Conservation (phyloP, 305 asterid genomes). For the Salvia sclarea region DNA sequence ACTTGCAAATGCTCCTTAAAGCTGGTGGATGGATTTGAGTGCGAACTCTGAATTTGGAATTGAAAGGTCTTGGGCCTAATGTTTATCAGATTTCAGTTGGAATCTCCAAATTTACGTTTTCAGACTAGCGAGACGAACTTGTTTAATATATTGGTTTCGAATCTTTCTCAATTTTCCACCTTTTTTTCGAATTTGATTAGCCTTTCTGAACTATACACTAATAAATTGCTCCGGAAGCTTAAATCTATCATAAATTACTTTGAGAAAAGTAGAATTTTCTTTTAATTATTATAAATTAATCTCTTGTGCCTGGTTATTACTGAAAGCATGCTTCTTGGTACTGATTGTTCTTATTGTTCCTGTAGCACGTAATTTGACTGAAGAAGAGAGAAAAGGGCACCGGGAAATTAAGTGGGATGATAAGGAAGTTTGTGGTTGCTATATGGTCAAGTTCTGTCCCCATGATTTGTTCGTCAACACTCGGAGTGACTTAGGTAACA, state of each 20-base stretch:
- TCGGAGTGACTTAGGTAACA: conserved; percentile 83
- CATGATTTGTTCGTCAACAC: conserved; percentile 97
- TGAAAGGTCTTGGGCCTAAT: neutral
- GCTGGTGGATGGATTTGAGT: conserved; percentile 22
- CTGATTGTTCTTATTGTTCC: conserved; percentile 19
- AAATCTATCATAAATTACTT: neutral
- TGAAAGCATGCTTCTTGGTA: conserved; percentile 10
- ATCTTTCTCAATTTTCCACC: no score
- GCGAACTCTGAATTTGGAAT: no score
- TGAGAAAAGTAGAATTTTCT: no score
- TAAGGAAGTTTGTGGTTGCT: conserved; percentile 83
- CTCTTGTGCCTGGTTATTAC: neutral
- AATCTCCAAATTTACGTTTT: conserved; percentile 6
- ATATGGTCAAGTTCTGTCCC: conserved; percentile 95
- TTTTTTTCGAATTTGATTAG: neutral
- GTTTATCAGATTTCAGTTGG: conserved; percentile 11
- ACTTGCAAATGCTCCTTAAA: neutral
- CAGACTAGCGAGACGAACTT: neutral
- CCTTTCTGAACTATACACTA: neutral
- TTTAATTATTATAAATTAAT: no score
- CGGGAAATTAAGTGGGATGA: conserved; percentile 95
- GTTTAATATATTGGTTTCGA: neutral
- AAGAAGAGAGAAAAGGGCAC: conserved; percentile 85
- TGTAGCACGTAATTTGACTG: conserved; percentile 88
- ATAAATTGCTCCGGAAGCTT: neutral